Evolutionary conservation across 768 basidiomycete species (phyloP).

Genomic region (Pleurotus salmoneostramineus): DNA sequence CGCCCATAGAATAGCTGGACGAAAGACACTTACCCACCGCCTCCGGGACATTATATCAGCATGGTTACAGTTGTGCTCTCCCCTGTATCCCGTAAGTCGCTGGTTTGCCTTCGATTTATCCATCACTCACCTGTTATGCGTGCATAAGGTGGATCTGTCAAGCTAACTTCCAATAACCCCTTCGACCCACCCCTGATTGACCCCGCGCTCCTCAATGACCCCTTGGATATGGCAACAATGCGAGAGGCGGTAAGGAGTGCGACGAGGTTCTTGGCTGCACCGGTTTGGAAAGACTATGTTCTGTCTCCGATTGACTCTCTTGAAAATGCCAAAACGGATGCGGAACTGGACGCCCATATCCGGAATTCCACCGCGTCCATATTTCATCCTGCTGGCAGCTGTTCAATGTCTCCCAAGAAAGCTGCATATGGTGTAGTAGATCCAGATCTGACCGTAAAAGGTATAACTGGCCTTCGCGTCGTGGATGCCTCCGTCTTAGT

Average conservation of each 20-base stretch:
- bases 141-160: conserved; percentile 20
- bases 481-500: conserved; percentile 36
- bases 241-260: conserved; percentile 20
- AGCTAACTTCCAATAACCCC: conserved; percentile 21
- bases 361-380: conserved; percentile 14
- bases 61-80: conserved; percentile 2
- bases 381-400: conserved; percentile 24
- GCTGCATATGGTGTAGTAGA: conserved; percentile 28
- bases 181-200: conserved; percentile 23
- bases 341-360: conserved; percentile 17
- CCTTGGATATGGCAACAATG: conserved; percentile 22
- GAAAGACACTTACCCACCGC: background rate
- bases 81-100: background rate
- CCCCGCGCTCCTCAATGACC: conserved; percentile 14
- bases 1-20: conserved; percentile 9
- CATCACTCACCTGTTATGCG: background rate
- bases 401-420: conserved; percentile 23
- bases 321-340: conserved; percentile 22
- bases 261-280: conserved; percentile 20
- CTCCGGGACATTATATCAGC: conserved; percentile 14
- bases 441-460: conserved; percentile 30
- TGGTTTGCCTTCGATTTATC: background rate
- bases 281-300: conserved; percentile 25
- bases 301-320: conserved; percentile 14
- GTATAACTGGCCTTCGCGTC: conserved; percentile 26